Evolutionary conservation across 257 asterid species (phyloP), one percentile per base, ranked within the genome.

Genomic region (Gentiana macrophylla): DNA sequence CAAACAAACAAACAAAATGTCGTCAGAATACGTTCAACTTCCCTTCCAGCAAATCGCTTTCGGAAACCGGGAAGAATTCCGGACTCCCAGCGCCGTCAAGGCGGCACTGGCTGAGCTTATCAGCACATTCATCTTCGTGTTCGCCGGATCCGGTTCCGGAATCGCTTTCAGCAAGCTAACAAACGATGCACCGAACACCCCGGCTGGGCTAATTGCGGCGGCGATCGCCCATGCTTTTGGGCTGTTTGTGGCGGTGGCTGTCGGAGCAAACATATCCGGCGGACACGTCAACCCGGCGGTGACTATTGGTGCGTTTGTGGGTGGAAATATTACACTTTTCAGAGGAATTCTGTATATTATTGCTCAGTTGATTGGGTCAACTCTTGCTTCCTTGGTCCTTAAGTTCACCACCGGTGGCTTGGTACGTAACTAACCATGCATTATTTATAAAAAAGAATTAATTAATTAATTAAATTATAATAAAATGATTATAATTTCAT

Each of bases 271-370:
- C 71, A 78, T 83, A 57, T 83, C 93, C 65, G 86, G 88, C 59
- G 93, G 93, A 52, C 93, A 83, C 38, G 87, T 83, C 37, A 83
- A 82, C 70, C 90, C 90, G 5, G 90, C 90, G 54, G 90, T 82
- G 8, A 82, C 91, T 0, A 64, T 82, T 44, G 88, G 88, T 45
- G 61, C 84, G 35, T 83, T 83, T 43, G 67, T 83, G 4, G 93
- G 93, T 36, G 93, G 93, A 2, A 70, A 80, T 67, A 68, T 83
- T 56, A 69, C 80, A 5, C 64, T 83, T n/a, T 61, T 83, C 73
- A 81, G 93, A 5, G 82, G 82, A 7, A 37, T 83, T 36, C 79
- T 83, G 7, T 83, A 83, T 74, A 62, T 80, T 55, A 72, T 83
- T 12, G 88, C 77, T 12, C 93, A 83, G 74, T 41, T 79, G 54